These are phyloP conservation scores for Penicillium chermesinum DNA, from an alignment of 495 filamentous ascomycete species.

Conservation along the genomic window DNA sequence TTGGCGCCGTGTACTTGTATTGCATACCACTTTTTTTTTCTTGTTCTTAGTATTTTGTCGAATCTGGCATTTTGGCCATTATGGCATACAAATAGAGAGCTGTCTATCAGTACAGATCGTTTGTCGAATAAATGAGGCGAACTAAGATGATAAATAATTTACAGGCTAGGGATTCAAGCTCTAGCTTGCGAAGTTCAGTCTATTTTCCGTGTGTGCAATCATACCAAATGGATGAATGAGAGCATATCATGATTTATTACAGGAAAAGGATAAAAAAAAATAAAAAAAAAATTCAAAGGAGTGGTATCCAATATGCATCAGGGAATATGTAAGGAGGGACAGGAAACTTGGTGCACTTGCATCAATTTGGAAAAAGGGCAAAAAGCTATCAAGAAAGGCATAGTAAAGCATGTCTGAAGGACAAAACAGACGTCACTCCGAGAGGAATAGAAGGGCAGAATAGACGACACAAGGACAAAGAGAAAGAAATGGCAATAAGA, in stretches of 20 bases:
- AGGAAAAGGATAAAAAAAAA: conserved; percentile 10
- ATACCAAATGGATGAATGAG: neutral
- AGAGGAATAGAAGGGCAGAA: conserved; percentile 15
- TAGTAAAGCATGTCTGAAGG: too few relatives aligned
- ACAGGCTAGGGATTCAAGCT: too few relatives aligned
- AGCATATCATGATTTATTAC: conserved; percentile 12
- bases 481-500: conserved; percentile 12
- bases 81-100: too few relatives aligned
- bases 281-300: conserved; percentile 16
- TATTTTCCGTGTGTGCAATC: too few relatives aligned
- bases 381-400: conserved; percentile 16
- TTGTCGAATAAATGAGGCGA: too few relatives aligned
- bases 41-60: too few relatives aligned
- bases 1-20: conserved; percentile 27
- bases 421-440: conserved; percentile 19
- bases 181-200: too few relatives aligned
- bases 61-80: too few relatives aligned
- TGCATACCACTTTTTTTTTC: conserved; percentile 21
- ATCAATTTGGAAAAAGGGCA: conserved; percentile 12
- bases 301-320: conserved; percentile 21
- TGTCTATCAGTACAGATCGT: too few relatives aligned
- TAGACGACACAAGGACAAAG: conserved; percentile 9
- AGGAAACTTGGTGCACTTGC: conserved; percentile 27
- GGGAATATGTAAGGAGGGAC: conserved; percentile 20
- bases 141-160: too few relatives aligned